A percentile compares a stretch with the other conserved stretches of the same genome.
These are phyloP conservation scores for Phytophthora niederhauseri DNA, from an alignment of 352 stramenopile genomes.

Conservation along the genomic window DNA sequence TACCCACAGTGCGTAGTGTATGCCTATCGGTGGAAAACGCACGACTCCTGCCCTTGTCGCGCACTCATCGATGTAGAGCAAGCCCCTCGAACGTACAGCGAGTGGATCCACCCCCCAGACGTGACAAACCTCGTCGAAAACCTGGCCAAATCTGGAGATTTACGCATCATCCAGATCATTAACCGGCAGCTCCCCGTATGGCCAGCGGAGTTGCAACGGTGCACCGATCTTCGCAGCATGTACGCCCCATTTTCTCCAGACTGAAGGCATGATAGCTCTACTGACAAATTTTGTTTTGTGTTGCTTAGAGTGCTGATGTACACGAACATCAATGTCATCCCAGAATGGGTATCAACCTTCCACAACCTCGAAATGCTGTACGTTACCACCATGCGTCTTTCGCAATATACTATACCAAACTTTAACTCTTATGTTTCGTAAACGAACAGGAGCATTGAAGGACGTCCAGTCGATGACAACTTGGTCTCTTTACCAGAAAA, in stretches of 20 bases:
- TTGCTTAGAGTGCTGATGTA: slow-evolving; percentile 21
- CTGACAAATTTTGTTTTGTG: neutral
- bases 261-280: neutral
- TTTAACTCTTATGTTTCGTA: neutral
- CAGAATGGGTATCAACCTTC: slow-evolving; percentile 21
- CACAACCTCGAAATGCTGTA: slow-evolving; percentile 33
- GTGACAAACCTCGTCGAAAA: slow-evolving; percentile 12
- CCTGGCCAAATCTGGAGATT: slow-evolving; percentile 23
- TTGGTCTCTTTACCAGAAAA: slow-evolving; percentile 24
- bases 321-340: slow-evolving; percentile 24
- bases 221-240: slow-evolving; percentile 24
- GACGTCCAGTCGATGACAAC: slow-evolving; percentile 9
- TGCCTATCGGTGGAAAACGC: neutral
- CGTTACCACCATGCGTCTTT: neutral
- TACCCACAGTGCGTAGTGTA: slow-evolving; percentile 1
- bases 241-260: neutral
- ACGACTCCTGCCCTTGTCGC: slow-evolving; percentile 35
- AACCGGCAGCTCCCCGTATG: slow-evolving; percentile 19
- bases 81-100: slow-evolving; percentile 16
- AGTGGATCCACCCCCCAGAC: slow-evolving; percentile 18
- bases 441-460: slow-evolving; percentile 32
- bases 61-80: slow-evolving; percentile 37
- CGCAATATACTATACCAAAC: neutral
- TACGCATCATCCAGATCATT: slow-evolving; percentile 33
- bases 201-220: slow-evolving; percentile 24